phyloP scores from a whole-genome alignment of 768 basidiomycete species.

The Dictyophora rubrovolvata region DNA sequence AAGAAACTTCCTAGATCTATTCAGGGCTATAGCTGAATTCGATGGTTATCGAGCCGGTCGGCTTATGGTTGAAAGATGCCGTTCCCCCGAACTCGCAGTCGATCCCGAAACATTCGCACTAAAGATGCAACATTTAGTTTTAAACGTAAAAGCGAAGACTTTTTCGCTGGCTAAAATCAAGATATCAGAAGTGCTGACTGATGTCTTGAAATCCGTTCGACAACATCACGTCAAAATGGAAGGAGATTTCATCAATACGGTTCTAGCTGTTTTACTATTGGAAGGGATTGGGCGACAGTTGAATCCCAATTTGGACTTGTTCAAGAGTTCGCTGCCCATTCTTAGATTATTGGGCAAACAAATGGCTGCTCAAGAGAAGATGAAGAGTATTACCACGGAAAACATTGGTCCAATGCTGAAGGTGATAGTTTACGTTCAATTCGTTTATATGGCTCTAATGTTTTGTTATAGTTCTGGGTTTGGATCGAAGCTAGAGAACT shows the following conservation, averaged over 20 bases:
- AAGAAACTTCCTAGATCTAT: conserved; percentile 91
- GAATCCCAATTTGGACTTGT: conserved; percentile 86
- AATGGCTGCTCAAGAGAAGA: conserved; percentile 69
- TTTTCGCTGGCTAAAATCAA: conserved; percentile 96
- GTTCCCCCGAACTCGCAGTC: conserved; percentile 79
- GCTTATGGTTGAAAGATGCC: conserved; percentile 93
- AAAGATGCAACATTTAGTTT: conserved; percentile 93
- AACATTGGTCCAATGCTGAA: conserved; percentile 83
- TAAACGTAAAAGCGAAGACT: conserved; percentile 90
- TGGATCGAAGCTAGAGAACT: conserved; percentile 88
- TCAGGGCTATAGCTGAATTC: conserved; percentile 91
- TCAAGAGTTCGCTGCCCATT: conserved; percentile 92
- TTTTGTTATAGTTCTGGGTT: conserved; percentile 64
- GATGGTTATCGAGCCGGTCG: conserved; percentile 94
- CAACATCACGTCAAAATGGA: conserved; percentile 97
- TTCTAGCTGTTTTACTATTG: conserved; percentile 83
- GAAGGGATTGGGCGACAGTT: conserved; percentile 95
- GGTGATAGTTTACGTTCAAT: conserved; percentile 31
- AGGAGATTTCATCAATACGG: conserved; percentile 96
- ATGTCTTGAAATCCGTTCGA: conserved; percentile 79
- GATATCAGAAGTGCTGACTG: conserved; percentile 85
- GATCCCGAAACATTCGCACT: conserved; percentile 94
- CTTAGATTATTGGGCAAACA: conserved; percentile 83
- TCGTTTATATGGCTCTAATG: conserved; percentile 6
- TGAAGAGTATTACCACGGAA: conserved; percentile 51